A percentile compares a stretch with the other conserved stretches of the same genome.
phyloP scores from a whole-genome alignment of 2,329 filamentous ascomycete species.

The Emergomyces pasteurianus region DNA sequence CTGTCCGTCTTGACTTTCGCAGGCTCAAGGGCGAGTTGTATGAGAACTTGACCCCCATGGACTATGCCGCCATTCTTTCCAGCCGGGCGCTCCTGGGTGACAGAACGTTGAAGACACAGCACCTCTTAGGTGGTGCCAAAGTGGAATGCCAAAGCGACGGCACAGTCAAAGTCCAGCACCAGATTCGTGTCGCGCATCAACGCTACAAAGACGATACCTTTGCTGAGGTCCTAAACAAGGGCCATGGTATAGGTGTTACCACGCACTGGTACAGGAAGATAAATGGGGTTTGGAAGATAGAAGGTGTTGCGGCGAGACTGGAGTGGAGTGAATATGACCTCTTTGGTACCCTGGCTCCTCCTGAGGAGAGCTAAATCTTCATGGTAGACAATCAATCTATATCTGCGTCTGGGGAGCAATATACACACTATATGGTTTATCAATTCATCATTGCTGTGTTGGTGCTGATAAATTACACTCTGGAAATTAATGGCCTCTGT shows the following conservation, averaged over 20 bases:
- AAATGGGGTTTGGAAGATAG: conserved; percentile 51
- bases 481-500: not conserved
- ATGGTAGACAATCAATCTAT: conserved; percentile 1
- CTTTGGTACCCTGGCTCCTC: conserved; percentile 1
- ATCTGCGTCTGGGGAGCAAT: conserved; percentile 16
- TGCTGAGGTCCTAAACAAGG: conserved; percentile 43
- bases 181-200: conserved; percentile 52
- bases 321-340: conserved; percentile 38
- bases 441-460: not conserved
- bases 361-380: conserved; percentile 1
- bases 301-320: conserved; percentile 44
- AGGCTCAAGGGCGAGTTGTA: not conserved
- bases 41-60: conserved; percentile 23
- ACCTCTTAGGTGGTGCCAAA: conserved; percentile 49
- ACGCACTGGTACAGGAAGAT: conserved; percentile 48
- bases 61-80: conserved; percentile 51
- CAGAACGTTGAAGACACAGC: conserved; percentile 51
- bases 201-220: conserved; percentile 43
- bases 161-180: conserved; percentile 49
- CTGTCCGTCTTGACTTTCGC: conserved; percentile 20
- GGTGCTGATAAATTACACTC: not conserved
- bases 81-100: conserved; percentile 47
- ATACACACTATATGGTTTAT: not conserved
- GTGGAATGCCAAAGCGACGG: conserved; percentile 47
- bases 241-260: conserved; percentile 48